phyloP scores from a whole-genome alignment of 768 basidiomycete species.

The Lentinula edodes region DNA sequence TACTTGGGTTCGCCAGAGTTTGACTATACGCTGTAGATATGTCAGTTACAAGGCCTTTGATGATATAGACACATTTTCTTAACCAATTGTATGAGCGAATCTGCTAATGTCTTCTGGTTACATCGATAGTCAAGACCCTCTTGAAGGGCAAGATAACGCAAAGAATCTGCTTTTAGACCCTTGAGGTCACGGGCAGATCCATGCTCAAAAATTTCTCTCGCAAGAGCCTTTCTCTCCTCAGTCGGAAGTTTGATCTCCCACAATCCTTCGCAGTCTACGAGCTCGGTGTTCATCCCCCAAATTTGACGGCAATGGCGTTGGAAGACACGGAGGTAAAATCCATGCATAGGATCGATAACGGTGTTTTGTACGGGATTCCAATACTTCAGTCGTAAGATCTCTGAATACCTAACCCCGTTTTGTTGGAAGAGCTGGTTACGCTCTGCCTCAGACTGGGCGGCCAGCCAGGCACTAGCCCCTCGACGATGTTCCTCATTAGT shows the following conservation, averaged over 20 bases:
- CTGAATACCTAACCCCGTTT: conserved; percentile 14
- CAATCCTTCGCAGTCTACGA: conserved; percentile 16
- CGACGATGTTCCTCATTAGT: background rate
- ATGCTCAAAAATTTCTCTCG: background rate
- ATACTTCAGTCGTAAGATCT: conserved; percentile 16
- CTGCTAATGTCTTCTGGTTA: background rate
- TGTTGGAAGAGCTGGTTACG: conserved; percentile 10
- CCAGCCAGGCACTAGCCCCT: background rate
- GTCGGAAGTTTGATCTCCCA: background rate
- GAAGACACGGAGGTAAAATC: conserved; percentile 7
- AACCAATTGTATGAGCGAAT: background rate
- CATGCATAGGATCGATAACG: conserved; percentile 12
- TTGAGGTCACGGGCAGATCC: background rate
- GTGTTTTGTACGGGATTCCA: conserved; percentile 15
- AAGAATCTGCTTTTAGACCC: background rate
- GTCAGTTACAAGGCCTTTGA: too few species aligned
- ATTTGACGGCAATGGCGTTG: conserved; percentile 13
- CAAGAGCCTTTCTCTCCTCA: background rate
- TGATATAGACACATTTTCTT: too few species aligned
- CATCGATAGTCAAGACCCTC: background rate
- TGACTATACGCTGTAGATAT: too few species aligned
- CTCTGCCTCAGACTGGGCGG: background rate
- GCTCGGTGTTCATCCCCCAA: conserved; percentile 17
- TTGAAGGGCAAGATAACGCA: background rate
- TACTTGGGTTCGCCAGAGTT: too few species aligned